Evolutionary conservation across 2,329 filamentous ascomycete species (phyloP), one percentile per base, ranked within the genome.

Genomic region (Fusarium succisae): DNA sequence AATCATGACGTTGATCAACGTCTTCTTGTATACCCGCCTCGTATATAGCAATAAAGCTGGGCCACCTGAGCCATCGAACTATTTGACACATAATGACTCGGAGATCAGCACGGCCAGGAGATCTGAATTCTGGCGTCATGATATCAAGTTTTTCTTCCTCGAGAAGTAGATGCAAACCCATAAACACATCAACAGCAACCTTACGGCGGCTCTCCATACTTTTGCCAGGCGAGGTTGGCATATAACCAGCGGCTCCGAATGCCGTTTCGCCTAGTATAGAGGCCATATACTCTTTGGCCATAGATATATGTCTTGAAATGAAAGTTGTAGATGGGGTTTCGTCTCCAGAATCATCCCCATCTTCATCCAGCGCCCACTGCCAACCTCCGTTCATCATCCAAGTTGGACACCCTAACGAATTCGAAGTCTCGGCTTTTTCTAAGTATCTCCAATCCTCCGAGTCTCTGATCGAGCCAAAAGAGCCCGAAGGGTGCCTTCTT

Each of bases 71-170:
- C 95, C 96, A 98, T 60, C 88, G 86, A 3, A 92, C 90, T 64
- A 99, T 87, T 80, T 98, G 96, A 51, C 92, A 91, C 48, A 98
- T 84, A 5, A 98, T 82, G 22, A 93, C 91, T n/a, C 90, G 89
- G 28, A 98, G 77, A 54, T 89, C 86, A 15, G 82, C 80, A 32
- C 84, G 82, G 0, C 86, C 84, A 1, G 85, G 83, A 8, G 85
- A 85, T 5, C 78, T 73, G 44, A 84, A 83, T 57, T 87, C 86
- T 1, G 86, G 83, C 1, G 82, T 82, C 70, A 87, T 85, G 9
- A 91, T 88, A 69, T 94, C 90, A 4, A 99, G 88, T 79, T 97
- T 98, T 71, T 93, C 88, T 80, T 99, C 96, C 81, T 99, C 96
- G 0, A 93, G 88, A n/a, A 97, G 85, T 7, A 98, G 86, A 83